Evolutionary conservation across 2,329 filamentous ascomycete species (phyloP), one percentile per base, ranked within the genome.

Genomic region (Colletotrichum tofieldiae): DNA sequence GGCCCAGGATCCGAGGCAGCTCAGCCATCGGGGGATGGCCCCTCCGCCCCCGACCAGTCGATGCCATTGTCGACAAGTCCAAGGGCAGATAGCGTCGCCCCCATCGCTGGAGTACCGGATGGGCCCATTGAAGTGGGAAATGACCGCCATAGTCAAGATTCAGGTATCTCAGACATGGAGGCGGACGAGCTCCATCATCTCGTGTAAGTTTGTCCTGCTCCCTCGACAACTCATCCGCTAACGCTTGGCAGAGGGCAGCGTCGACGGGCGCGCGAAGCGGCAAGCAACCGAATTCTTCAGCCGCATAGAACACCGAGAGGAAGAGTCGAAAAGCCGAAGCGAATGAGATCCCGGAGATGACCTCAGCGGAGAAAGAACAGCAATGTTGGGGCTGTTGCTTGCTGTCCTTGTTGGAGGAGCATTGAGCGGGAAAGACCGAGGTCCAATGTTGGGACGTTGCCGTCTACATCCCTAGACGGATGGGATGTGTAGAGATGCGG

Each of bases 281-380:
- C 26, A 8, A 43, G 51, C 26, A 69, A 37, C 14, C 51, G 69
- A 23, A 58, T 54, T 6, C 29, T 58, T 9, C 37, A 63, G 32
- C 37, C 52, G 23, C 58, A 55, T 1, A 59, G 59, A 20, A 63
- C 35, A 5, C 65, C 37, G 1, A 64, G 45, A n/a, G 69, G 45
- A 12, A 45, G 69, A 32, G 54, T 72, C 0, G 58, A 63, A 23
- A 72, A 58, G n/a, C 39, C 67, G 18, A 72, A 69, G 18, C 49
- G 52, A 23, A 64, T 72, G 39, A n/a, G 69, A 18, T 23, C 59
- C 35, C 69, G 69, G 43, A 23, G 55, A 8, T 58, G 35, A 58
- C n/a, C 26, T 3, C n/a, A 5, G 11, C 11, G 3, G 11, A 39
- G 55, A n/a, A 35, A 26, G 14, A 3, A 45, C 59, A 26, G 39